phyloP scores from a whole-genome alignment of 2,329 filamentous ascomycete genomes.

The Neonectria neomacrospora region DNA sequence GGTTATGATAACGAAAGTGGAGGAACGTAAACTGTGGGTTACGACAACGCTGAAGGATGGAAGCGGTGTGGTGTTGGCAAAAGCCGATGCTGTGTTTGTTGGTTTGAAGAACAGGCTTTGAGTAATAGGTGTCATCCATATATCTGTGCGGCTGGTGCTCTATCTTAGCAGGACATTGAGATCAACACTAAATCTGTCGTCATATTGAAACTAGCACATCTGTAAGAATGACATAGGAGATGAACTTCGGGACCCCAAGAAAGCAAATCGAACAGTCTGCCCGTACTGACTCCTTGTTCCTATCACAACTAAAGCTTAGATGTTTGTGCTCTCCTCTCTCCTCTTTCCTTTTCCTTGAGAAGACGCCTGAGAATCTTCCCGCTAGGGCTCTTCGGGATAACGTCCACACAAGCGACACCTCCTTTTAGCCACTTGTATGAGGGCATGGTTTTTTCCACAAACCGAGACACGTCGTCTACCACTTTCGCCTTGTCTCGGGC shows the following conservation, averaged over 20 bases:
- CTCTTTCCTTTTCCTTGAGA: constrained; percentile 73
- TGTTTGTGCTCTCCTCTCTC: constrained; percentile 2
- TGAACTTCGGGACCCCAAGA: too few relatives aligned
- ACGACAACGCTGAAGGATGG: background rate
- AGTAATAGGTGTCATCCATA: background rate
- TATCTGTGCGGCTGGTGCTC: too few relatives aligned
- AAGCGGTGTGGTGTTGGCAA: background rate
- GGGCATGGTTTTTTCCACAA: constrained; percentile 72
- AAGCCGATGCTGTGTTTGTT: background rate
- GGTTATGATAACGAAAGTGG: background rate
- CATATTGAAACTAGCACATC: too few relatives aligned
- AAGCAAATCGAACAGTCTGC: too few relatives aligned
- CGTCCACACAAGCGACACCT: constrained; percentile 69
- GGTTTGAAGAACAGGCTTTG: background rate
- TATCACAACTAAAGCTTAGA: constrained; percentile 6
- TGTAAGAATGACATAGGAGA: too few relatives aligned
- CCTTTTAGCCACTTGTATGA: constrained; percentile 73
- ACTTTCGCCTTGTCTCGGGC: constrained; percentile 58
- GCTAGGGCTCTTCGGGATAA: constrained; percentile 76
- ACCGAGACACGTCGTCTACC: constrained; percentile 62
- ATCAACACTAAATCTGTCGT: too few relatives aligned
- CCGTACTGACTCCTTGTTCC: too few relatives aligned
- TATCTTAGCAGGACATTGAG: too few relatives aligned
- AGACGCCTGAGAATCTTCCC: constrained; percentile 77
- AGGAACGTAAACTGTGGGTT: background rate